Evolutionary conservation across 495 filamentous ascomycete species (phyloP).

Genomic region (Cairneyella variabilis): DNA sequence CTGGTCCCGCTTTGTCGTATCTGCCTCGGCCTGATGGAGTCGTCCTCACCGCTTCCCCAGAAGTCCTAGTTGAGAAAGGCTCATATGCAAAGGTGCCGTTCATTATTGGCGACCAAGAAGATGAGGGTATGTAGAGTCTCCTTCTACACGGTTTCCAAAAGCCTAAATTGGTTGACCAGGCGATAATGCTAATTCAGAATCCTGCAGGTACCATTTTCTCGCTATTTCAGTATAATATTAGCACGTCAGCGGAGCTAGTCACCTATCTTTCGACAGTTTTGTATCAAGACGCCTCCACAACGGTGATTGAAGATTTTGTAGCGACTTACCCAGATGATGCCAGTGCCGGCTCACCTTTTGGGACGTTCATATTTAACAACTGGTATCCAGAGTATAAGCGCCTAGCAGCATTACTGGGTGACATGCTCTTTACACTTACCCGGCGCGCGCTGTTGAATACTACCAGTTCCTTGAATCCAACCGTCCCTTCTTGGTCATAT

Average conservation of each 20-base stretch:
- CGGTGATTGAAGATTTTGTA: slow-evolving; percentile 40
- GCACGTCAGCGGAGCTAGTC: slow-evolving; percentile 49
- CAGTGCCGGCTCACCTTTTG: slow-evolving; percentile 54
- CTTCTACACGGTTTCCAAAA: too few species aligned
- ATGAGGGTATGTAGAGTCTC: too few species aligned
- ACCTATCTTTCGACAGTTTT: slow-evolving; percentile 50
- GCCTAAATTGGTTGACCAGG: too few species aligned
- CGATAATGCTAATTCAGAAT: too few species aligned
- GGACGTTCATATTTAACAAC: slow-evolving; percentile 57
- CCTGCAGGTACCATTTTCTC: slow-evolving; percentile 59
- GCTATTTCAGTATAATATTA: slow-evolving; percentile 62
- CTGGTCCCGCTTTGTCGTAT: slow-evolving; percentile 57
- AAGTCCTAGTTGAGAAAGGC: slow-evolving; percentile 41
- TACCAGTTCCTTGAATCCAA: slow-evolving; percentile 61
- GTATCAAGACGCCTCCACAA: slow-evolving; percentile 39
- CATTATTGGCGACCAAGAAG: slow-evolving; percentile 56
- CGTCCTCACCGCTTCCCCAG: slow-evolving; percentile 49
- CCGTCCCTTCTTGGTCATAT: slow-evolving; percentile 65
- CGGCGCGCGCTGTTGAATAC: slow-evolving; percentile 31
- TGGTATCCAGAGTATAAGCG: slow-evolving; percentile 72
- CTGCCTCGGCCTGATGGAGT: slow-evolving; percentile 62
- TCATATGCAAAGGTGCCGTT: slow-evolving; percentile 51
- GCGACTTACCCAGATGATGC: slow-evolving; percentile 40
- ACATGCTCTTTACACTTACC: slow-evolving; percentile 28
- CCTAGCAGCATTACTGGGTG: slow-evolving; percentile 68